These are phyloP conservation scores for Dactylonectria estremocensis DNA, from an alignment of 2,329 filamentous ascomycete genomes.

Conservation along the genomic window DNA sequence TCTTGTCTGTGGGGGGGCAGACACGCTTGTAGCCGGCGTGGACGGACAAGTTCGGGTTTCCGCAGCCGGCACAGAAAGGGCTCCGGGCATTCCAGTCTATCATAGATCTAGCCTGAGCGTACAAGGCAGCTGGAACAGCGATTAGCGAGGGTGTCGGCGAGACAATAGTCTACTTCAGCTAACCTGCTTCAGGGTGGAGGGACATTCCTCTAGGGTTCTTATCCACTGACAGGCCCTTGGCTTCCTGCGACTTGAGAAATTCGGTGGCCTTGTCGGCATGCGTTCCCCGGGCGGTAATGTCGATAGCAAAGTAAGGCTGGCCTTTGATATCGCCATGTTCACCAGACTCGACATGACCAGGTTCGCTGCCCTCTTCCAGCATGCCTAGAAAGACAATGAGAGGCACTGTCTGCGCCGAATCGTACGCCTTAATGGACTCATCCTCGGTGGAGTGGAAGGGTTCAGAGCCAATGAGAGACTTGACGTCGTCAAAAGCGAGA, in stretches of 20 bases:
- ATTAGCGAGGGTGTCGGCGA: constrained; percentile 35
- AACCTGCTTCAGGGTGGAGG: constrained; percentile 74
- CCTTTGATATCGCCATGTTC: constrained; percentile 81
- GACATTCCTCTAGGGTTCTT: constrained; percentile 75
- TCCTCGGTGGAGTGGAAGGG: constrained; percentile 81
- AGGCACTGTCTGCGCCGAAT: constrained; percentile 78
- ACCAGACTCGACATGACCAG: constrained; percentile 44
- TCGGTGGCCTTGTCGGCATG: constrained; percentile 74
- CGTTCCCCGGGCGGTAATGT: constrained; percentile 82
- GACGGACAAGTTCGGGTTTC: constrained; percentile 83
- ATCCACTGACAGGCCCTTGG: constrained; percentile 75
- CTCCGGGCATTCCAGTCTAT: constrained; percentile 96
- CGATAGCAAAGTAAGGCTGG: constrained; percentile 89
- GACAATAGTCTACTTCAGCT: constrained; percentile 34
- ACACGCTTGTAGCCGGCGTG: constrained; percentile 86
- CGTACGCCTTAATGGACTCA: constrained; percentile 79
- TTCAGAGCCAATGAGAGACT: constrained; percentile 78
- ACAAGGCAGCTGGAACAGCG: constrained; percentile 80
- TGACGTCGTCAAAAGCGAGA: constrained; percentile 78
- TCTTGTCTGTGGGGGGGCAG: constrained; percentile 80
- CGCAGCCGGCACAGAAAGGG: constrained; percentile 92
- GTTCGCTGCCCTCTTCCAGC: constrained; percentile 74
- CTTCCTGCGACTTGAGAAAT: constrained; percentile 59
- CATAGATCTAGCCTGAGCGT: constrained; percentile 88
- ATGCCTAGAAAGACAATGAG: constrained; percentile 89